Percentiles rank a stretch among this genome's conserved stretches.
Conservation (phyloP, 208 protist species). For the Leishmania turanica region DNA sequence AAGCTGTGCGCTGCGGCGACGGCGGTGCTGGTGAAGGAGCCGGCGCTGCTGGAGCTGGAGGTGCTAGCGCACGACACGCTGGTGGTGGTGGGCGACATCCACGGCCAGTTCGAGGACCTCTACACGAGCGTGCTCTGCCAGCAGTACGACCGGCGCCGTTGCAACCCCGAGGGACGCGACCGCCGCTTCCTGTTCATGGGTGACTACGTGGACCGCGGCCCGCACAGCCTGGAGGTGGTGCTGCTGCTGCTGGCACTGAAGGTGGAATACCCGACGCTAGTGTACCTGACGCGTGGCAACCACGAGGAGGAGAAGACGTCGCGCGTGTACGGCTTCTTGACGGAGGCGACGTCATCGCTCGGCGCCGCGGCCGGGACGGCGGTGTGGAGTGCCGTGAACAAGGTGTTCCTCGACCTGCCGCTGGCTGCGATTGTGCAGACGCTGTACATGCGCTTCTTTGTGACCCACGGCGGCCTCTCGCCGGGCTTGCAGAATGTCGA, state of each 20-base stretch:
- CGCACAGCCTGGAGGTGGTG: conserved; percentile 52
- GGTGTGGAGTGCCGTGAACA: conserved; percentile 78
- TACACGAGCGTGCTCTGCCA: conserved; percentile 57
- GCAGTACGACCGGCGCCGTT: conserved; percentile 56
- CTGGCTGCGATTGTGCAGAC: conserved; percentile 75
- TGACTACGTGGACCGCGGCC: conserved; percentile 97
- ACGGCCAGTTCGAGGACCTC: conserved; percentile 83
- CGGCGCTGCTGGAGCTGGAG: conserved; percentile 40
- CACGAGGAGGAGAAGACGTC: conserved; percentile 86
- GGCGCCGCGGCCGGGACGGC: conserved; percentile 40
- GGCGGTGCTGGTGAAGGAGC: conserved; percentile 40
- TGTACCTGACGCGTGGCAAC: conserved; percentile 89
- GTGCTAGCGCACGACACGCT: conserved; percentile 44
- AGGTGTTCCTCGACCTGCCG: conserved; percentile 73
- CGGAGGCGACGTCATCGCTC: conserved; percentile 45
- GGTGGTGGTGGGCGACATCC: conserved; percentile 86
- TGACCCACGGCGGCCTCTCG: conserved; percentile 96
- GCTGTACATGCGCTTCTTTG: conserved; percentile 95
- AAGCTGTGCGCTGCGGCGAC: conserved; percentile 43
- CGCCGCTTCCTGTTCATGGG: conserved; percentile 96
- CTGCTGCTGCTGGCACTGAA: conserved; percentile 88
- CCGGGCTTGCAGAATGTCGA: conserved; percentile 71
- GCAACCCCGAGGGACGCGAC: conserved; percentile 24
- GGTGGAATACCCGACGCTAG: conserved; percentile 69
- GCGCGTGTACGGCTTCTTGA: conserved; percentile 71